Evolutionary conservation across 2,329 filamentous ascomycete genomes (phyloP), one percentile per base, ranked within the genome.

Genomic region (Mariannaea sp.): DNA sequence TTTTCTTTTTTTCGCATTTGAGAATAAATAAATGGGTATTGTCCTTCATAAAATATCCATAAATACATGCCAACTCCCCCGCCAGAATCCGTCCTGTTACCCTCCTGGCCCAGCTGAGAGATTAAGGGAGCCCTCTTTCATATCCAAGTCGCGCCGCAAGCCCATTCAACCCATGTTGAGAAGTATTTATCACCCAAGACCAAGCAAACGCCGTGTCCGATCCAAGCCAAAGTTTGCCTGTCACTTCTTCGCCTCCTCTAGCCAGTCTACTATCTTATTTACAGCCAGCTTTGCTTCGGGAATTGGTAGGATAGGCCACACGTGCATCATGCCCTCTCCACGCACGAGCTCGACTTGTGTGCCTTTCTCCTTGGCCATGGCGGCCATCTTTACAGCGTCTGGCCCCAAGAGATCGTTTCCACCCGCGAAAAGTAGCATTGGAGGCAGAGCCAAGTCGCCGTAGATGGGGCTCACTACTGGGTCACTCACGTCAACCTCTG

Each of bases 301-400:
- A 4, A 69, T 60, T 7, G 67, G 61, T 4, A 71, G 32, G 27
- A 71, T 17, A 5, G 67, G 67, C 68, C 69, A 71, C 7, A 67
- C 67, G 27, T 71, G 70, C 41, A 70, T 58, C 69, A 71, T 65
- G 5, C 65, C 67, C 54, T 65, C 61, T 12, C 70, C 68, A 12
- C 64, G 35, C 4, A 70, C 57, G 8, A 69, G 42, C 27, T 67
- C 67, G 17, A 65, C 64, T 30, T 68, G 57, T 10, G 62, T 52
- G 4, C 66, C 67, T 9, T 60, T 50, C 7, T 61, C 60, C 52
- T 46, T 57, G 9, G 56, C 68, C 50, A 64, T 65, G 6, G 61
- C 56, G 6, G 61, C 69, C 61, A 71, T 66, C 36, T 60, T 61
- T 39, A 50, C 61, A 12, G 61, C 58, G 36, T 71, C 68, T 1